Evolutionary conservation across 2,329 filamentous ascomycete species (phyloP).

Genomic region (Neonectria punicea): DNA sequence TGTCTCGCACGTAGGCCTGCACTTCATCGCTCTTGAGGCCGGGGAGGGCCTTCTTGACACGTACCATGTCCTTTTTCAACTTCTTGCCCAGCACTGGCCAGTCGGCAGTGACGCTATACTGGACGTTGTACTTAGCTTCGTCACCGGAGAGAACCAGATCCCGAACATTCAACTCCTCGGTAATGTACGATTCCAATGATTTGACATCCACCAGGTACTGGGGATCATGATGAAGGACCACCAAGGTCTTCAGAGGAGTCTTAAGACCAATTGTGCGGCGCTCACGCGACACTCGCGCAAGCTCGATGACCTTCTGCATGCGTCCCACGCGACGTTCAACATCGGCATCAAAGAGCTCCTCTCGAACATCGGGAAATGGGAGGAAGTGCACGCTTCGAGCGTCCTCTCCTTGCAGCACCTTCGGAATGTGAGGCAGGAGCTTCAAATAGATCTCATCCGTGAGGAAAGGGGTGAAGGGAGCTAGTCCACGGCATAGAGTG

Average conservation of each 20-base stretch:
- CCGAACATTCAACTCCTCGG: constrained; percentile 90
- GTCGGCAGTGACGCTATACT: constrained; percentile 89
- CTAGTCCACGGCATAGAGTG: constrained; percentile 86
- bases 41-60: constrained; percentile 91
- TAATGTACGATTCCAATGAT: constrained; percentile 87
- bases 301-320: constrained; percentile 96
- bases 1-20: constrained; percentile 77
- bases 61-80: constrained; percentile 92
- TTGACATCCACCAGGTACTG: constrained; percentile 88
- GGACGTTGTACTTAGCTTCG: constrained; percentile 90
- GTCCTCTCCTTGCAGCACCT: constrained; percentile 75
- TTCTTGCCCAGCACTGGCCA: constrained; percentile 97
- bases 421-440: constrained; percentile 83
- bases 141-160: constrained; percentile 87
- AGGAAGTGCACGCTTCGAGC: constrained; percentile 92
- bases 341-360: constrained; percentile 86
- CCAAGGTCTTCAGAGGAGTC: constrained; percentile 87
- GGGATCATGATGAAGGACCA: constrained; percentile 86
- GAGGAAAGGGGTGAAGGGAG: constrained; percentile 95
- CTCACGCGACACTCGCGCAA: constrained; percentile 87
- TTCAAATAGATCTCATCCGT: constrained; percentile 93
- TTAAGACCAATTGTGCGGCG: constrained; percentile 86
- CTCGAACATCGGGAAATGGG: constrained; percentile 85
- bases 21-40: constrained; percentile 82
- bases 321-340: constrained; percentile 87